Base-by-base conservation (phyloP, 805 yeast species). In the Ogataea pignaliae region DNA sequence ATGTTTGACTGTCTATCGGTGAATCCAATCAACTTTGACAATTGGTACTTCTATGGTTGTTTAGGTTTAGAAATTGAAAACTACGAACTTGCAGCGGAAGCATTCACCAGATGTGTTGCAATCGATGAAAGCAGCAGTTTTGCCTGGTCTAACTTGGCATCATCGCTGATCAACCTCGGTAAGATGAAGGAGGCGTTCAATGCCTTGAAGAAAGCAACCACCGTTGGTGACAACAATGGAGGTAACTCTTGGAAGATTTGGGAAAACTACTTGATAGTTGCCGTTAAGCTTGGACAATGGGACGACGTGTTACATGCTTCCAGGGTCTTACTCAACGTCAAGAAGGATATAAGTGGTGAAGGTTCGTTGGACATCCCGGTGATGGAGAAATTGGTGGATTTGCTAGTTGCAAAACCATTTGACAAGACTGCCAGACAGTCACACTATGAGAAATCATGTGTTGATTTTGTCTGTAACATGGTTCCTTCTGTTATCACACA, bases 21-120 rank as follows among this genome's bases (percentile, higher is more conserved):
- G 26, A 83, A 83, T 59, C 93, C 97, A 10, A 68, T 88, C 42
- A 78, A 76, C 54, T 80, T 76, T 53, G 87, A 85, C 15, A 85
- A 91, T 31, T 89, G 98, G 96, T 91, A 82, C 60, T 79, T 89
- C 56, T 89, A 90, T 58, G 98, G 98, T 6, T 88, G 96, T 59
- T 70, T 90, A 43, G 96, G 95, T 0, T 69, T 93, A 40, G 96
- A 88, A 58, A 63, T 79, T 12, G 73, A 68, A 8, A 79, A 83
- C 53, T 86, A 75, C 67, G 85, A 81, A 18, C 64, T 85, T 36
- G 96, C 97, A 0, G 82, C 95, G 0, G 95, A 87, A 59, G 97
- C 97, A 0, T 90, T 93, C 60, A 83, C 96, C 0, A 73, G 97
- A 56, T 88, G 97, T 67, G 90, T 89, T 29, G 71, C 95, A 0